Evolutionary conservation across 2,329 filamentous ascomycete genomes (phyloP), one percentile per base, ranked within the genome.

Genomic region (Stenocarpella maydis): DNA sequence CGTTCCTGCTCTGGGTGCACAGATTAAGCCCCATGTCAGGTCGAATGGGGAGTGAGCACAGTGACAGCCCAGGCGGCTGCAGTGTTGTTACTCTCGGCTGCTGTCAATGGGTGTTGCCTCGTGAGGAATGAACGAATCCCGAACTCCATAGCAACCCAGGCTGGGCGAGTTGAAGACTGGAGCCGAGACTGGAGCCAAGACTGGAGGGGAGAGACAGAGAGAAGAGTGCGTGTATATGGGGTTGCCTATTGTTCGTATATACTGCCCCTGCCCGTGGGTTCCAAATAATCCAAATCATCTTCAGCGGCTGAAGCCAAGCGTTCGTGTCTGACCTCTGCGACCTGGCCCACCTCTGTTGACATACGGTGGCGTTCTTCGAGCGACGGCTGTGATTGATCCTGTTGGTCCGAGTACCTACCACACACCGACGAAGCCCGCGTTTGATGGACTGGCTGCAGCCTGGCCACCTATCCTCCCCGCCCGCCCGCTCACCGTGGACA

Each of bases 371-470:
- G 24, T 37, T 41, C 26, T 17, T 37, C 31, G 39, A 54, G 55
- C 47, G 53, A 64, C 49, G 58, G 61, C 54, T 61, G 67, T 60
- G 54, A 37, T 21, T 53, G 54, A 53, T 66, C 15, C 61, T 39
- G 69, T 58, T 66, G 69, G 67, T 50, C 43, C 26, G 34, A 41
- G 55, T n/a, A 67, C 54, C 54, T 67, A 37, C 9, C 64, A 67
- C 50, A 50, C 24, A 54, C 39, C 58, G 21, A 14, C 52, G 28
- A 31, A 31, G 31, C 19, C 7, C 15, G 14, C n/a, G 19, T 49
- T 39, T 55, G 41, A 67, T 67, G 58, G 64, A 52, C 43, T 41
- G 41, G 6, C 52, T 39, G 54, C 31, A 58, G 52, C 65, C 65
- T 67, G 65, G 45, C 21, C 37, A 41, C 31, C 21, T 58, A 37